These are phyloP conservation scores for Chiua sp. DNA, from an alignment of 1,284 basidiomycete species.

Conservation along the genomic window DNA sequence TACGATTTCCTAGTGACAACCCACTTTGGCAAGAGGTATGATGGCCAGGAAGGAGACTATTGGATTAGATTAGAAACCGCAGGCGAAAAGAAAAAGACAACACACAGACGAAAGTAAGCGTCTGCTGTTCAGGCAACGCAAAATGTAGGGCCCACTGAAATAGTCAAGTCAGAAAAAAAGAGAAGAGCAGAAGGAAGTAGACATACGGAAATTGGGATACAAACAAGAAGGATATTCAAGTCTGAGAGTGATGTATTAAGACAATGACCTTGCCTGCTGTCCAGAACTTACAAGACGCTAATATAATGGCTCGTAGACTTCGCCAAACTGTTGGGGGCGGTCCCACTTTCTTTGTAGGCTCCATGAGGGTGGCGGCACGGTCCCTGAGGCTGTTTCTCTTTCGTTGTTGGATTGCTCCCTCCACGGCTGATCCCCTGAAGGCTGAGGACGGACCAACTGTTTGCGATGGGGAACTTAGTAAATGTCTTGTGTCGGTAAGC, in stretches of 20 bases:
- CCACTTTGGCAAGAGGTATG: slow-evolving; percentile 76
- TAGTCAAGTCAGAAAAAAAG: slow-evolving; percentile 3
- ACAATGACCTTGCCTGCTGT: background rate
- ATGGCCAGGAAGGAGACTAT: slow-evolving; percentile 78
- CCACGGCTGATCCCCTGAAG: slow-evolving; percentile 2
- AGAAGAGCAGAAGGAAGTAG: slow-evolving; percentile 2
- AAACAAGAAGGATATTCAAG: slow-evolving; percentile 68
- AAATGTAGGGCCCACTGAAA: slow-evolving; percentile 78
- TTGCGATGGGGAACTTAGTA: background rate
- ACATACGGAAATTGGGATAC: slow-evolving; percentile 72
- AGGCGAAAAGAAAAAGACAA: background rate
- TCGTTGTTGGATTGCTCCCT: slow-evolving; percentile 3
- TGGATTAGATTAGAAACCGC: slow-evolving; percentile 4
- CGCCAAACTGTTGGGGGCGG: slow-evolving; percentile 45
- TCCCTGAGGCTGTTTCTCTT: slow-evolving; percentile 17
- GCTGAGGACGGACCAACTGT: slow-evolving; percentile 17
- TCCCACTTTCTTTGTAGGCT: slow-evolving; percentile 45
- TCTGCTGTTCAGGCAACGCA: slow-evolving; percentile 55
- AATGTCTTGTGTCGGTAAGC: slow-evolving; percentile 7
- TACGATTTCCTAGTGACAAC: slow-evolving; percentile 7
- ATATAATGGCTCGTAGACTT: slow-evolving; percentile 55
- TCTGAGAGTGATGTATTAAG: slow-evolving; percentile 43
- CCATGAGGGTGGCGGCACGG: slow-evolving; percentile 27
- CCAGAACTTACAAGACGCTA: slow-evolving; percentile 52
- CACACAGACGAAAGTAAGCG: slow-evolving; percentile 73